Percentiles rank a stretch among this genome's conserved stretches.
These are phyloP conservation scores for Sorghum bicolor DNA, from an alignment of 176 grass and related monocot species.

Conservation along the genomic window Sorghum_bicolor_NCBIv3 NC_012877.2:56483501-56484000, in stretches of 20 bases:
- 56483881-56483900: not conserved
- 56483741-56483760: constrained; percentile 93
- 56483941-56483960: not conserved
- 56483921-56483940: not conserved
- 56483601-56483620: constrained; percentile 39
- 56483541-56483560: constrained; percentile 15
- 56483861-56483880: constrained; percentile 3
- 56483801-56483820: not conserved
- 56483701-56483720: not conserved
- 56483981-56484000: not conserved
- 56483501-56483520: constrained; percentile 23
- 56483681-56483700: not conserved
- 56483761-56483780: constrained; percentile 83
- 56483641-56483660: constrained; percentile 17
- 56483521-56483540: constrained; percentile 4
- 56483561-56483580: constrained; percentile 56
- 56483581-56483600: constrained; percentile 61
- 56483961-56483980: not conserved
- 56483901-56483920: not conserved
- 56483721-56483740: not conserved
- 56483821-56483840: not conserved
- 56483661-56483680: not conserved
- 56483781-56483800: constrained; percentile 93
- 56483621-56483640: constrained; percentile 27
- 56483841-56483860: not conserved